Evolutionary conservation across 331 rosid species (phyloP), one percentile per base, ranked within the genome.

Genomic region (Spiraea crenata): DNA sequence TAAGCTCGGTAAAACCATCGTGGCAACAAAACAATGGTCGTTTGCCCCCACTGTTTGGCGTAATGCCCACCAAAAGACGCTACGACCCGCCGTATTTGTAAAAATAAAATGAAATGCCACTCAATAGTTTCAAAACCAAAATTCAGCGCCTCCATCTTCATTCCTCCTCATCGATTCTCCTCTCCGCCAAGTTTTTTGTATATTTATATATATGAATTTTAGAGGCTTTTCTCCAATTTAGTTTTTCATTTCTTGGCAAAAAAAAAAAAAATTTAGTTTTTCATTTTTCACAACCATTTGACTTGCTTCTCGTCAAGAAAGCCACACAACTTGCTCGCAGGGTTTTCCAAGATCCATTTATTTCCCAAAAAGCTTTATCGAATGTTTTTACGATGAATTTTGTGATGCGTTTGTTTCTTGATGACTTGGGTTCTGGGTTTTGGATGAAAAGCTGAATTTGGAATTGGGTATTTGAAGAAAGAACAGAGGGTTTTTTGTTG

Each of bases 401-500:
- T 34, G 13, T 19, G 0, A 34, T 31, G 31, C 31, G 31, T 56
- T 56, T 57, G 61, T 10, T 57, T 25, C 37, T 57, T 57, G n/a
- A 11, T 57, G 61, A 57, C 61, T 13, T 58, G 63, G 19, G 42
- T n/a, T 5, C 42, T 58, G 44, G 55, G 70, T 63, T 64, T 73
- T 54, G 38, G 47, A 31, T 17, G 42, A 56, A 55, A 34, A 7
- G 41, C 44, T 65, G 49, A 51, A 57, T 14, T 49, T 44, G 47
- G 57, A 49, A 31, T 54, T 6, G 58, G 52, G 37, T 47, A 31
- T 47, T 64, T 63, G 73, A 55, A 69, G 63, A 74, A 69, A 49
- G 57, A 56, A 63, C 19, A 8, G 14, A n/a, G 56, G 44, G 44
- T 44, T 58, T 35, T 58, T 35, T 16, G 0, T 51, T 51, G n/a